Evolutionary conservation across 208 protist species (phyloP).

Genomic region (Spongospora subterranea): DNA sequence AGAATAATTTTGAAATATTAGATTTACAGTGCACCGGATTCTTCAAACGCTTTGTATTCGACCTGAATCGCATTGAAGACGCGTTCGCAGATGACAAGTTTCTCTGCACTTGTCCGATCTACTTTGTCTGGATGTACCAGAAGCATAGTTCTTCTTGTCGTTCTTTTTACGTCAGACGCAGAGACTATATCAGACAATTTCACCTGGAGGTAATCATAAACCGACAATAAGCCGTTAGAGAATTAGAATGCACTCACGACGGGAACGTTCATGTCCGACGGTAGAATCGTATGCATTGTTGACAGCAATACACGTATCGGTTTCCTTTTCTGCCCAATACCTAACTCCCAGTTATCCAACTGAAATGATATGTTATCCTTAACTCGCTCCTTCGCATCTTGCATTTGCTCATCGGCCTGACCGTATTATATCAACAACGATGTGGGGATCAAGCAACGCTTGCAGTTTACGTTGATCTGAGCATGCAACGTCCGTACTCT

Average conservation of each 20-base stretch:
- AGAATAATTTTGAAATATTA: no score
- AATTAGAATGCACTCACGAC: neutral
- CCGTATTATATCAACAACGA: neutral
- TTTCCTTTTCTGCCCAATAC: constrained; percentile 15
- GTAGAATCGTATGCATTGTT: constrained; percentile 52
- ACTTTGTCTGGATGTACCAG: constrained; percentile 12
- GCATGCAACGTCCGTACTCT: neutral
- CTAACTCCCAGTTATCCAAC: constrained; percentile 43
- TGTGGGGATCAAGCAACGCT: neutral
- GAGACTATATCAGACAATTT: neutral
- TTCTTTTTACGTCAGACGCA: neutral
- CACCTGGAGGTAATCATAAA: neutral
- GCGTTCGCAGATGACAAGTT: neutral
- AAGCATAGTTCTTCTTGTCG: constrained; percentile 1
- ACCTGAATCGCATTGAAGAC: constrained; percentile 50
- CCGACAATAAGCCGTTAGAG: neutral
- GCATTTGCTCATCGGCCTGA: constrained; percentile 2
- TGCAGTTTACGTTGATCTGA: neutral
- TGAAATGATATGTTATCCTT: constrained; percentile 53
- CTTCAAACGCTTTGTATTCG: constrained; percentile 48
- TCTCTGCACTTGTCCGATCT: neutral
- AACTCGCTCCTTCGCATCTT: constrained; percentile 29
- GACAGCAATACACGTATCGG: neutral
- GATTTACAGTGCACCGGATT: neutral
- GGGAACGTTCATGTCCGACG: neutral